Evolutionary conservation across 1,284 basidiomycete genomes (phyloP), one percentile per base, ranked within the genome.

Genomic region (Vanrija sp.): DNA sequence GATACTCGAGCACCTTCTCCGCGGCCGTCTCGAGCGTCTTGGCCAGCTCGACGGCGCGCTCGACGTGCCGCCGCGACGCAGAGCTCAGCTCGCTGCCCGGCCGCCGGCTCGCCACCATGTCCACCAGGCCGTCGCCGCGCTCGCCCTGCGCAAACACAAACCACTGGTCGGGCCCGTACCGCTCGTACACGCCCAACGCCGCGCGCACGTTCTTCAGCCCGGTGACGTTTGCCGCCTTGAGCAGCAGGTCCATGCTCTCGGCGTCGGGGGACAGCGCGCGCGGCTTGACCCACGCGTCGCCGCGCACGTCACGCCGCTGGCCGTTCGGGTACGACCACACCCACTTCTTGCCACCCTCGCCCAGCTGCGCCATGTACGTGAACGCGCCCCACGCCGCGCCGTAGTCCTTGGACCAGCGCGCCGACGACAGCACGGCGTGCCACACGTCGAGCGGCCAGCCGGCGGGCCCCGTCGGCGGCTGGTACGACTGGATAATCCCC

Each of bases 401-500:
- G 61, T 63, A 70, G 55, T 75, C 68, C 8, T 57, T 53, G 18
- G 54, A 53, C 65, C 68, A 71, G 38, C 65, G 57, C 3, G 67
- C 65, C 9, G 66, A 62, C 16, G 51, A 53, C 18, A 75, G 51
- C 6, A 61, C 59, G 2, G 55, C 49, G 23, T 58, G 51, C 48
- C 59, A 71, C 2, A 59, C 60, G 14, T 60, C 51, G 3, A 47
- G 20, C 8, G 63, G 57, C 71, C 71, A 73, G 3, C 57, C 57
- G 44, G 53, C 45, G 16, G 49, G 44, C 36, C 47, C 60, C 15
- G 55, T 57, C 0, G 54, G 54, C 3, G 65, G 61, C 47, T 66
- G 63, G 46, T 61, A 66, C 24, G 39, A 47, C 20, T 69, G 64
- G 3, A 73, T 35, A 2, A 73, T 51, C 8, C 35, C 25, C 18